Conservation (phyloP, 345 rosid genomes). For the Eucalyptus shirleyi region DNA sequence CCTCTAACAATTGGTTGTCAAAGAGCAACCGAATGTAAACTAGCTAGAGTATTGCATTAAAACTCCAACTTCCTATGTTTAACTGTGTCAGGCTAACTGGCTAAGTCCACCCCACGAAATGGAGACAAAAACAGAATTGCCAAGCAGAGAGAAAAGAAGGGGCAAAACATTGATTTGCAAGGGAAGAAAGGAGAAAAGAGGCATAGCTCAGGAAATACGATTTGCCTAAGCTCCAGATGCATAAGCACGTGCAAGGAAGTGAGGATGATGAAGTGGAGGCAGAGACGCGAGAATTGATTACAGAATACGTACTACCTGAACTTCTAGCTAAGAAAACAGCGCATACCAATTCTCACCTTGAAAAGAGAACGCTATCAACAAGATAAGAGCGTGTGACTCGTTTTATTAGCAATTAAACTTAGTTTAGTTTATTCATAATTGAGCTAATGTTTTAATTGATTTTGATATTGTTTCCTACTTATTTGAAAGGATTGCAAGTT, state of each 20-base stretch:
- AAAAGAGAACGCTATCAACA: background rate
- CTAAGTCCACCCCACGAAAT: background rate
- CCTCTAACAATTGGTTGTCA: background rate
- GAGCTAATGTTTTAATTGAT: too few species aligned
- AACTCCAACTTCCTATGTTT: background rate
- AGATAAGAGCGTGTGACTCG: too few species aligned
- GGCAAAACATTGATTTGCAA: background rate
- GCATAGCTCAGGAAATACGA: background rate
- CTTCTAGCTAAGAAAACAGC: background rate
- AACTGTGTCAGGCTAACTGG: background rate
- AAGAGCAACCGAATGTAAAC: background rate
- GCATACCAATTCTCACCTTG: background rate
- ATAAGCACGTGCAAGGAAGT: background rate
- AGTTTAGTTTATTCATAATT: too few species aligned
- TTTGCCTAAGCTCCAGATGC: background rate
- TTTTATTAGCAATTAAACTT: too few species aligned
- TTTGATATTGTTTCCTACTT: too few species aligned
- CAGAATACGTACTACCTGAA: background rate
- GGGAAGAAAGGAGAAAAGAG: background rate
- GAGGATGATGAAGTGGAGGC: background rate
- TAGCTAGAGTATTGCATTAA: background rate
- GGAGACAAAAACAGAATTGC: background rate
- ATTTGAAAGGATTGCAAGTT: too few species aligned
- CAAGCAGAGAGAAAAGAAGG: background rate
- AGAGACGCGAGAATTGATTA: background rate